Evolutionary conservation across 2,329 filamentous ascomycete species (phyloP), one percentile per base, ranked within the genome.

Genomic region (Achaetomium macrosporum): DNA sequence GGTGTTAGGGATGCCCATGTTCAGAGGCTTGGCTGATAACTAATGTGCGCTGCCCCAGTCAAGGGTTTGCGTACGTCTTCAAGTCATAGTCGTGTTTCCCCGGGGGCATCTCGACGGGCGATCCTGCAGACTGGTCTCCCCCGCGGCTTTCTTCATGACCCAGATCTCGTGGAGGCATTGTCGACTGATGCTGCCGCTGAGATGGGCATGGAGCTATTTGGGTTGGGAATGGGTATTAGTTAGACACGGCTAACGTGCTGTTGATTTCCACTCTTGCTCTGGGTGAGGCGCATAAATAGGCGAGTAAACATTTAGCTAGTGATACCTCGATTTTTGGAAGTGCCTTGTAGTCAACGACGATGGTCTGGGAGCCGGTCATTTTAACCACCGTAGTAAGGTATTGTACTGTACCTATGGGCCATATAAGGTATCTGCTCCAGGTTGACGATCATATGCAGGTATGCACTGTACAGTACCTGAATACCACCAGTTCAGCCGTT

Each of bases 141-240:
- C 72, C 8, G 76, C 69, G 3, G 71, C 69, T 54, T 78, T 81
- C 65, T 84, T 87, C 50, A 68, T 67, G 44, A 71, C 61, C 87
- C 88, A 93, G 64, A 92, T 82, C 36, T 88, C 78, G 64, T 90
- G 87, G 2, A 93, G 79, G 56, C 81, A 84, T 62, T 81, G 71
- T 31, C 85, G 81, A 64, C 81, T 85, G 66, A 93, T 88, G 67
- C 85, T 90, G 49, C 88, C 88, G 39, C 83, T 88, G 42, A 93
- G 76, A 68, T 93, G 88, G 57, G 88, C 88, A 63, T 93, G 88
- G 49, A 92, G 78, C 84, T 90, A 35, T 29, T 15, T 40, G 33
- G 19, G 43, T 42, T 45, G 55, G 39, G 11, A 39, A 52, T 57
- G 46, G 58, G 57, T 60, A 54, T 57, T 48, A 56, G 58, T 39